A percentile compares a stretch with the other conserved stretches of the same genome.
Conservation (phyloP, 2,329 filamentous ascomycete genomes). For the Penicillium sp. region DNA sequence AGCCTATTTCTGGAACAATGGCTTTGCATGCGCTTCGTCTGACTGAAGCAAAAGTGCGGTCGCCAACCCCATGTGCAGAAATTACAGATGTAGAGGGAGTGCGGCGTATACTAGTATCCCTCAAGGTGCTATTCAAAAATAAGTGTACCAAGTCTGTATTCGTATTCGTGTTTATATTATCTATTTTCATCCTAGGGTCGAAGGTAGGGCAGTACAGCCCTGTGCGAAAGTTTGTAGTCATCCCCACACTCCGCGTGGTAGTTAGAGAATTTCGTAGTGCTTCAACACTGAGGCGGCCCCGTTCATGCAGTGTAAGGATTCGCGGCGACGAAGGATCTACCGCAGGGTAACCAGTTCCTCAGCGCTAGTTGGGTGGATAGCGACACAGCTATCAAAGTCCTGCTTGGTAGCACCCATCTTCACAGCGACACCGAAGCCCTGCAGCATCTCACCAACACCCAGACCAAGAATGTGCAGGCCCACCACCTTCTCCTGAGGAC, state of each 20-base stretch:
- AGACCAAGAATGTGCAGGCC: conserved; percentile 56
- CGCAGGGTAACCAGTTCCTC: conserved; percentile 69
- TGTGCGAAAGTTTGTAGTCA: no score
- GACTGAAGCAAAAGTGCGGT: no score
- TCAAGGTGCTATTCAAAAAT: no score
- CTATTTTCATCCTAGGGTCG: not conserved
- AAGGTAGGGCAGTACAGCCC: not conserved
- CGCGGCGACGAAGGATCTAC: conserved; percentile 18
- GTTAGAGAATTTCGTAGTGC: no score
- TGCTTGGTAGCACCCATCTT: conserved; percentile 82
- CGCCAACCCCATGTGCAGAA: no score
- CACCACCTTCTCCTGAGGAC: conserved; percentile 55
- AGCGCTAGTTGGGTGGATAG: conserved; percentile 76
- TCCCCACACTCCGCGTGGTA: no score
- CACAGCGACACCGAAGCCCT: conserved; percentile 75
- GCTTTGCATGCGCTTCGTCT: no score
- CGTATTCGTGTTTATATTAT: not conserved
- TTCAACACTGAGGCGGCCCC: not conserved
- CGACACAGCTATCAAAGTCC: conserved; percentile 75
- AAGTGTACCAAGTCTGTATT: not conserved
- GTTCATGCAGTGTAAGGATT: not conserved
- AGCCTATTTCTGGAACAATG: no score
- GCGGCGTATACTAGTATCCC: no score
- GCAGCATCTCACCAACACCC: conserved; percentile 66
- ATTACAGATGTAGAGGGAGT: no score